Evolutionary conservation across 1,139 yeast species (phyloP), one percentile per base, ranked within the genome.

Genomic region (Debaryomycetaceae sp.): DNA sequence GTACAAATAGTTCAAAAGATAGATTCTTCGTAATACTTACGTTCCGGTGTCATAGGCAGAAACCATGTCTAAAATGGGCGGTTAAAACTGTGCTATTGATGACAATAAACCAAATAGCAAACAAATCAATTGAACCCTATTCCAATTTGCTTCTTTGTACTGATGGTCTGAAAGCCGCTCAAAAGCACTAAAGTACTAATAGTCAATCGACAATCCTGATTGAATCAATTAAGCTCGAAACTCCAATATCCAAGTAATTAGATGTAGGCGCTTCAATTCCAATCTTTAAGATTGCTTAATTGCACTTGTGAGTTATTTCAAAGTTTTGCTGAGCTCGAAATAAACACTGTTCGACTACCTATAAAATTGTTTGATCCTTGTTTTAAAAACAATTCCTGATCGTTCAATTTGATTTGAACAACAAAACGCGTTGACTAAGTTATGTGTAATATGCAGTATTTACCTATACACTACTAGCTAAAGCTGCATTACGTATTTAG

Each of bases 31-130:
- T 23, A 3, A 36, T 36, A 36, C 38, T 36, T 36, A 36, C 38
- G 51, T 48, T 23, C 51, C 51, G 34, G 46, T 65, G 41, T 66
- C 71, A 43, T 65, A 66, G 36, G 58, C 49, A 24, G 68, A 57
- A 23, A 59, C 65, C 67, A 63, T 63, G 34, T 36, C 45, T 41
- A 14, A 40, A 13, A 35, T 17, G 13, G 8, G 36, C 36, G 36
- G 36, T 8, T 34, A 34, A 34, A 13, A 27, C 31, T 27, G 31
- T 2, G 11, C 11, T 8, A 27, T 11, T 17, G 20, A 17, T 17
- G 20, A 17, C 20, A 17, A 17, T 17, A 17, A 17, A 17, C 20
- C 20, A 17, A 17, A 17, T 17, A 4, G 20, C 20, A 17, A 17
- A 17, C 20, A 17, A 17, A 2, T 17, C 20, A 17, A 17, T 17